Evolutionary conservation across 192 early-diverging fungal species (phyloP), one percentile per base, ranked within the genome.

Genomic region (Backusella tarrabulga): DNA sequence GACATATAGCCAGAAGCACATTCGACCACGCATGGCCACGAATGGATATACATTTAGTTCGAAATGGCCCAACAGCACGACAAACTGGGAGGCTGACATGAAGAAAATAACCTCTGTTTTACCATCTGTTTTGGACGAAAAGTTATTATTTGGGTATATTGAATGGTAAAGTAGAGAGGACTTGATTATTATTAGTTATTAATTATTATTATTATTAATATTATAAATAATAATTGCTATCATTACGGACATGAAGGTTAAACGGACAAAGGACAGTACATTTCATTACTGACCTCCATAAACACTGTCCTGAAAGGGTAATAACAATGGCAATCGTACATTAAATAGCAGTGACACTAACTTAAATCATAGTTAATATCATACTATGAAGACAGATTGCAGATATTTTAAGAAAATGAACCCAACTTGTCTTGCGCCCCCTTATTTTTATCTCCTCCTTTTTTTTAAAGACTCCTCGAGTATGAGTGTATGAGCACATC

Each of bases 211-310:
- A 63, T 60, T 56, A 56, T 9, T 56, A 21, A 23, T 56, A 56
- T 21, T 21, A 56, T 56, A 23, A n/a, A 21, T 54, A 54, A 32
- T 21, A 0, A 56, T 26, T 63, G 23, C 12, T 66, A n/a, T 74
- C 11, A 67, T 68, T 63, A 63, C 26, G 9, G 8, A 9, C 29
- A 63, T 63, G 12, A 63, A 75, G 74, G 74, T 8, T 32, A 7
- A 75, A 42, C 67, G 74, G 66, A 34, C 26, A 75, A n/a, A 44
- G 1, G 17, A 75, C 74, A 32, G 63, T 67, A 9, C 74, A 75
- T 34, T 42, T 41, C 5, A 26, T 75, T 23, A 32, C 42, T 41
- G 74, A 75, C 5, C 7, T 44, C 3, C 74, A 75, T 46, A 41
- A 75, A 12, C 4, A 68, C 6, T 63, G 60, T 4, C 60, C 66